Evolutionary conservation across 176 grass and related monocot genomes (phyloP).

Genomic region (Avena sativa): DNA sequence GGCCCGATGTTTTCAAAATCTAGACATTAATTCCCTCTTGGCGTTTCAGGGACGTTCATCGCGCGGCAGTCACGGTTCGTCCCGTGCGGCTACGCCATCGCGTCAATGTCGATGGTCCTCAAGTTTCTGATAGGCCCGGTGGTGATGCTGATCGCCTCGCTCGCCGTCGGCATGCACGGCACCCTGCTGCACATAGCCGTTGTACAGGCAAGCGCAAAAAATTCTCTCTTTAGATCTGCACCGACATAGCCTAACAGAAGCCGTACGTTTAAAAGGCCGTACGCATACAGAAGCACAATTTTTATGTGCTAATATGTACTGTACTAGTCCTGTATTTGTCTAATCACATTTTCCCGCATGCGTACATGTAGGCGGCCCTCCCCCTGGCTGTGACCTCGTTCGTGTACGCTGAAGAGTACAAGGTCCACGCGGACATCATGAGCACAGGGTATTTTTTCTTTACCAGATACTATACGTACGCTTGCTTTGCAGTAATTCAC

Average conservation of each 20-base stretch:
- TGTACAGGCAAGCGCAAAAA: slow-evolving; percentile 56
- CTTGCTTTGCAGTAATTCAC: background rate
- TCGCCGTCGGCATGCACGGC: slow-evolving; percentile 65
- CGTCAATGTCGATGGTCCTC: slow-evolving; percentile 56
- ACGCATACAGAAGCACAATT: too few species aligned
- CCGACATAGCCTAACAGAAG: too few species aligned
- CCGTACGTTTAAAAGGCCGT: too few species aligned
- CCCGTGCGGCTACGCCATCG: slow-evolving; percentile 68
- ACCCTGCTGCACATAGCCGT: slow-evolving; percentile 61
- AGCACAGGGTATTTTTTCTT: slow-evolving; percentile 69
- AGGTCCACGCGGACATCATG: slow-evolving; percentile 89
- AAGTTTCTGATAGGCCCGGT: slow-evolving; percentile 74
- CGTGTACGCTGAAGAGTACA: slow-evolving; percentile 90
- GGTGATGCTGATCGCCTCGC: slow-evolving; percentile 58
- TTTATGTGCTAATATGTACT: too few species aligned
- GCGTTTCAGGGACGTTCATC: slow-evolving; percentile 73
- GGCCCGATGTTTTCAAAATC: background rate
- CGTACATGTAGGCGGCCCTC: slow-evolving; percentile 64
- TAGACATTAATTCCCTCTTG: background rate
- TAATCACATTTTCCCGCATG: background rate
- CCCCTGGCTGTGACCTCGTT: slow-evolving; percentile 79
- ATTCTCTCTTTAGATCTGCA: too few species aligned
- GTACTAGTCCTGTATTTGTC: background rate
- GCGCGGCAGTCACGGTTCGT: slow-evolving; percentile 61
- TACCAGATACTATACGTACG: background rate